Evolutionary conservation across 106 monocot genomes (phyloP).

Genomic region (Cymbidium sinense): DNA sequence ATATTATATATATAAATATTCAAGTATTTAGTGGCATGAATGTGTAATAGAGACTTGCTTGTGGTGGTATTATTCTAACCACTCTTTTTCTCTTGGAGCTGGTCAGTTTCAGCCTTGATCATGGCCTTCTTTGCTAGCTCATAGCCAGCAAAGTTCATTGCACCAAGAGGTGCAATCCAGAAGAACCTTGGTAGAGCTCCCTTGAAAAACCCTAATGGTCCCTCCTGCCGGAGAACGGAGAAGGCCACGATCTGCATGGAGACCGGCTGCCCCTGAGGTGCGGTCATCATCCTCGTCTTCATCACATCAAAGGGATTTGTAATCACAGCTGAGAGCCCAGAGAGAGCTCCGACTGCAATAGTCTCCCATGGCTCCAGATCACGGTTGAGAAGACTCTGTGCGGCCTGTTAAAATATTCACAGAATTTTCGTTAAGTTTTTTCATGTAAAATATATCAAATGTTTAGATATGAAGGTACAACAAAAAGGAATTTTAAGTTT

Average conservation of each 20-base stretch:
- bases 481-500: too few species aligned
- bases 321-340: constrained; percentile 81
- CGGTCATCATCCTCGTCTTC: constrained; percentile 98
- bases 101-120: constrained; percentile 27
- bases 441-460: too few species aligned
- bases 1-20: too few species aligned
- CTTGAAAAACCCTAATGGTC: constrained; percentile 90
- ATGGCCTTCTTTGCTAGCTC: constrained; percentile 98
- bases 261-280: constrained; percentile 54
- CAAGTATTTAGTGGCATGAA: too few species aligned
- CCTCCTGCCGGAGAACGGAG: constrained; percentile 81
- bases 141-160: constrained; percentile 99
- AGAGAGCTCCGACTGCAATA: constrained; percentile 73
- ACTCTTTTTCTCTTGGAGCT: constrained; percentile 17
- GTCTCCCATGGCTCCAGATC: constrained; percentile 93
- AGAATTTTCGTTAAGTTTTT: too few species aligned
- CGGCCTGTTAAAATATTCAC: constrained; percentile 32
- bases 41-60: background rate
- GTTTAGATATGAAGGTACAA: too few species aligned
- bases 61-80: background rate
- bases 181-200: constrained; percentile 97
- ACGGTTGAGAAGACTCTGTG: constrained; percentile 62
- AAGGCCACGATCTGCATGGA: constrained; percentile 88
- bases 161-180: constrained; percentile 98
- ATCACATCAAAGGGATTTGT: constrained; percentile 98